These are phyloP conservation scores for Phytophthora cryptogea DNA, from an alignment of 352 stramenopile species.

Conservation along the genomic window DNA sequence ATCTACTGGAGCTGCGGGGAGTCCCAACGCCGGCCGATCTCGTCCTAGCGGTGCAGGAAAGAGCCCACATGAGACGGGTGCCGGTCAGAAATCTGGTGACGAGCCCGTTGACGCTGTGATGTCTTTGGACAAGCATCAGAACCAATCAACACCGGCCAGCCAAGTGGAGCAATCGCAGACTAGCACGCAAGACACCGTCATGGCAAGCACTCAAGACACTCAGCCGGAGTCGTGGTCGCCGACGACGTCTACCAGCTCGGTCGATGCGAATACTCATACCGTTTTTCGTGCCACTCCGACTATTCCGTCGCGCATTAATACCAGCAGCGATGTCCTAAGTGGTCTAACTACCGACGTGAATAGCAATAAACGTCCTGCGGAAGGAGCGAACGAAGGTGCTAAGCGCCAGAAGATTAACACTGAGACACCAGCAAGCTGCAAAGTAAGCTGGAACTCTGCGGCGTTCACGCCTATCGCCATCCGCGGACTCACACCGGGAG, in stretches of 20 bases:
- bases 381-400: slow-evolving; percentile 7
- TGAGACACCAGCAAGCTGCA: slow-evolving; percentile 1
- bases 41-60: slow-evolving; percentile 21
- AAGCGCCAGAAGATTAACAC: slow-evolving; percentile 34
- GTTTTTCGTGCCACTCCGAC: slow-evolving; percentile 1
- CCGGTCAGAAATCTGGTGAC: slow-evolving; percentile 5
- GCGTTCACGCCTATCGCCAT: slow-evolving; percentile 23
- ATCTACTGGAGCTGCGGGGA: neutral
- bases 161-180: slow-evolving; percentile 9
- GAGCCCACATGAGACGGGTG: slow-evolving; percentile 22
- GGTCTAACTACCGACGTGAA: slow-evolving; percentile 9
- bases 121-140: slow-evolving; percentile 6
- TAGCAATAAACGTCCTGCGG: slow-evolving; percentile 20
- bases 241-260: neutral
- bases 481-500: slow-evolving; percentile 4
- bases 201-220: slow-evolving; percentile 15
- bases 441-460: neutral
- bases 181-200: slow-evolving; percentile 20
- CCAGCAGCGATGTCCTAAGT: slow-evolving; percentile 1
- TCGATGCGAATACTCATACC: slow-evolving; percentile 4
- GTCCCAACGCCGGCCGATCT: neutral
- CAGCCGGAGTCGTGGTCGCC: slow-evolving; percentile 22
- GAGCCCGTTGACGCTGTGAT: slow-evolving; percentile 12
- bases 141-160: slow-evolving; percentile 4
- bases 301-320: neutral